Conservation (phyloP, 1,284 basidiomycete genomes). For the Sutorius eximius region DNA sequence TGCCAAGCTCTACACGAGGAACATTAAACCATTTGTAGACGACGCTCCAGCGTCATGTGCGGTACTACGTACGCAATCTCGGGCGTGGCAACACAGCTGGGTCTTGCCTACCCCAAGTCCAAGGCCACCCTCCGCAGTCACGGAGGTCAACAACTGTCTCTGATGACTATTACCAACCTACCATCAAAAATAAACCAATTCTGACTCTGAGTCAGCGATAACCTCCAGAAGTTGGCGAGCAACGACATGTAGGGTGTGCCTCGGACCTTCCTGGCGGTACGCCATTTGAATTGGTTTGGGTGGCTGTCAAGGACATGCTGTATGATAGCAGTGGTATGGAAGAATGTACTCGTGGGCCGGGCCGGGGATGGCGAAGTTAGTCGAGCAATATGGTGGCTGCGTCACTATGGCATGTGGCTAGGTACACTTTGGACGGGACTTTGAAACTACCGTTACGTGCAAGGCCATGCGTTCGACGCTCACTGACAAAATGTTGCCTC, state of each 20-base stretch:
- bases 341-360: background rate
- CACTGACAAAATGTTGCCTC: no score
- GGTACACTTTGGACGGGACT: background rate
- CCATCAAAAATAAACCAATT: background rate
- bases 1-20: background rate
- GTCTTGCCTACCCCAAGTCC: no score
- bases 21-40: no score
- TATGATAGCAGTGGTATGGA: background rate
- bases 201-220: background rate
- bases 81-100: constrained; percentile 5
- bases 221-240: constrained; percentile 2
- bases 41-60: background rate
- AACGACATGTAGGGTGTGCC: background rate
- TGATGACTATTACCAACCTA: background rate
- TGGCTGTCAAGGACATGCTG: constrained; percentile 4
- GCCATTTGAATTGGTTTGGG: constrained; percentile 17
- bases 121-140: background rate
- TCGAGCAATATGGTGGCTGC: background rate
- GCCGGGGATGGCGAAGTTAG: background rate
- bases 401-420: background rate
- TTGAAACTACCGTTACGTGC: background rate
- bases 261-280: background rate
- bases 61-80: background rate
- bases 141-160: background rate
- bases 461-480: background rate